phyloP scores from a whole-genome alignment of 1,284 basidiomycete genomes.

The Laetiporus sulphureus region DNA sequence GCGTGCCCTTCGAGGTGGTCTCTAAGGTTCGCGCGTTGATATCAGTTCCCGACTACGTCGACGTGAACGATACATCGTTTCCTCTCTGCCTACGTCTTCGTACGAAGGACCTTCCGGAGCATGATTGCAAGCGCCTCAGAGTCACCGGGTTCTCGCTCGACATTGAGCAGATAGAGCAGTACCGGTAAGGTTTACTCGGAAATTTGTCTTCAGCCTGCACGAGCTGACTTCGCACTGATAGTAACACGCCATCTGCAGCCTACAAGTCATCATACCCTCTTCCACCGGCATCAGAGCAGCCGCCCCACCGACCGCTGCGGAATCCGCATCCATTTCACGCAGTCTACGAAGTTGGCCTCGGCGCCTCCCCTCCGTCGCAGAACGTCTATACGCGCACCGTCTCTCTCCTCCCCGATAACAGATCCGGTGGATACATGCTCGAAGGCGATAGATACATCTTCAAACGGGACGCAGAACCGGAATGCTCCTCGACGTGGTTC shows the following conservation, averaged over 20 bases:
- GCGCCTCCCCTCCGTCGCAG: slow-evolving; percentile 18
- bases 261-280: slow-evolving; percentile 45
- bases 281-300: slow-evolving; percentile 48
- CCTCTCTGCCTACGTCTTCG: slow-evolving; percentile 55
- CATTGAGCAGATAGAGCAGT: slow-evolving; percentile 56
- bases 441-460: slow-evolving; percentile 41
- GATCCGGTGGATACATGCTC: slow-evolving; percentile 38
- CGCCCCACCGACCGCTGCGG: slow-evolving; percentile 51
- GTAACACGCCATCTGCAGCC: slow-evolving; percentile 32
- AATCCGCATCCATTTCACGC: slow-evolving; percentile 43
- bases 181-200: slow-evolving; percentile 39
- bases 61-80: slow-evolving; percentile 38
- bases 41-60: slow-evolving; percentile 49
- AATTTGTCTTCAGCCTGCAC: not conserved
- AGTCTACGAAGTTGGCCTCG: slow-evolving; percentile 49
- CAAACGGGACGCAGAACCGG: slow-evolving; percentile 24
- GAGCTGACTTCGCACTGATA: slow-evolving; percentile 17
- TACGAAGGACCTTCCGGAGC: slow-evolving; percentile 40
- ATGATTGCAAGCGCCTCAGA: slow-evolving; percentile 44
- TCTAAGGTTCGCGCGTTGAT: slow-evolving; percentile 56
- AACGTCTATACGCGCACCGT: slow-evolving; percentile 32
- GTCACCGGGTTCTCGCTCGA: slow-evolving; percentile 48
- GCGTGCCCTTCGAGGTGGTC: slow-evolving; percentile 46
- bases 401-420: slow-evolving; percentile 45
- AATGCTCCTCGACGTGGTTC: slow-evolving; percentile 43